phyloP scores from a whole-genome alignment of 768 basidiomycete species.

The Trametes gibbosa region DNA sequence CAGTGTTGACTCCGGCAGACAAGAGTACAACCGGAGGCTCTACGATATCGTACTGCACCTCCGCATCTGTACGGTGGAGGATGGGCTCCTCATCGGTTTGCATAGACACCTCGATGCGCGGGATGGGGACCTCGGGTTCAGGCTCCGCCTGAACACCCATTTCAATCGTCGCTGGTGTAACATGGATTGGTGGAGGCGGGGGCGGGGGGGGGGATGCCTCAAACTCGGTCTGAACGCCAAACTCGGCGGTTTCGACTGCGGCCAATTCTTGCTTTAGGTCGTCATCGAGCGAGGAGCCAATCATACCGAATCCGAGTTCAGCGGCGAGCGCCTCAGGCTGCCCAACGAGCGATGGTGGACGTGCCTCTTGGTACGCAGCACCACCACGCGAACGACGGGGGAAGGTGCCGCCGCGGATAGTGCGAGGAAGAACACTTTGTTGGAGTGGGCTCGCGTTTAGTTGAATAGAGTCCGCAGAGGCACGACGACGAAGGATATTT shows the following conservation, averaged over 20 bases:
- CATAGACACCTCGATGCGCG: conserved; percentile 26
- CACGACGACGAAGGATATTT: conserved; percentile 64
- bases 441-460: conserved; percentile 60
- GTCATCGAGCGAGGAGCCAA: conserved; percentile 40
- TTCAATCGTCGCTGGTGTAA: conserved; percentile 30
- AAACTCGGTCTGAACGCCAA: conserved; percentile 64
- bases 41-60: conserved; percentile 45
- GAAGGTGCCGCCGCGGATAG: conserved; percentile 45
- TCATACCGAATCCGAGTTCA: conserved; percentile 44
- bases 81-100: conserved; percentile 32
- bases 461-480: conserved; percentile 39
- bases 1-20: conserved; percentile 38
- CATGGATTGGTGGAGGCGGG: conserved; percentile 25
- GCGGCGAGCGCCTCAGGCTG: conserved; percentile 70
- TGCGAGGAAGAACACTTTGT: conserved; percentile 51
- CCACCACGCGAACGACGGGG: conserved; percentile 62
- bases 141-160: conserved; percentile 36
- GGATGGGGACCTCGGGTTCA: conserved; percentile 18
- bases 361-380: conserved; percentile 64
- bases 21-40: conserved; percentile 25
- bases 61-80: conserved; percentile 42
- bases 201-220: conserved; percentile 34
- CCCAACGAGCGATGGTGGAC: conserved; percentile 69
- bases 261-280: conserved; percentile 36
- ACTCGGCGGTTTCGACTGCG: conserved; percentile 51